These are phyloP conservation scores for Irpex sp. DNA, from an alignment of 1,284 basidiomycete species.

Conservation along the genomic window DNA sequence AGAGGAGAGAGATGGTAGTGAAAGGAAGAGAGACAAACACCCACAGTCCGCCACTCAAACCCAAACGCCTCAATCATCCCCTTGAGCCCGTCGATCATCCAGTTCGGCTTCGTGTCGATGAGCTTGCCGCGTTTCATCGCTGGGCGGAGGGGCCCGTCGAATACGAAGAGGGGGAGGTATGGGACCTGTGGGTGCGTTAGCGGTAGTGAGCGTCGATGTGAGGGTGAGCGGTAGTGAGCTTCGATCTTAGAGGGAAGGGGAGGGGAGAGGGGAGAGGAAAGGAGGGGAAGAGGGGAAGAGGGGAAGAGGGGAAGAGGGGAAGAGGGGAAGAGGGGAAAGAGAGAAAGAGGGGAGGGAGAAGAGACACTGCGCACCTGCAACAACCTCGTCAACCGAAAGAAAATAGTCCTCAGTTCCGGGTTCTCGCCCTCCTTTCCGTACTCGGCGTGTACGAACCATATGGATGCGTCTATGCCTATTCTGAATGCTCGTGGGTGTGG, in stretches of 20 bases:
- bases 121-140: conserved; percentile 78
- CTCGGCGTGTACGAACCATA: conserved; percentile 80
- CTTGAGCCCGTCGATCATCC: conserved; percentile 69
- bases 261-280: too few species aligned
- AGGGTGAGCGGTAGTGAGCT: too few species aligned
- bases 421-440: conserved; percentile 77
- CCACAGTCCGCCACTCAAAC: conserved; percentile 78
- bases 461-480: conserved; percentile 76
- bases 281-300: not conserved
- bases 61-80: conserved; percentile 85
- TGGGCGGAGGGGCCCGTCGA: conserved; percentile 88
- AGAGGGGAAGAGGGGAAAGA: not conserved
- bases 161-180: conserved; percentile 88
- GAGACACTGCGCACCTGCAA: conserved; percentile 37
- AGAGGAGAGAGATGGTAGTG: too few species aligned
- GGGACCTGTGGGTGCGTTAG: conserved; percentile 37
- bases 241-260: too few species aligned
- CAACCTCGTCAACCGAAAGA: conserved; percentile 74
- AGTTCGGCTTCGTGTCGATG: conserved; percentile 60
- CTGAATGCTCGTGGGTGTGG: conserved; percentile 62
- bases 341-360: not conserved
- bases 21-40: conserved; percentile 21
- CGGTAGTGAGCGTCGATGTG: too few species aligned
- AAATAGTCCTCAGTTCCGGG: conserved; percentile 70
- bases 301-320: too few species aligned